Percentiles rank a stretch among this genome's conserved stretches.
These are phyloP conservation scores for Anisogramma anomala DNA, from an alignment of 2,329 filamentous ascomycete genomes.

Conservation along the genomic window DNA sequence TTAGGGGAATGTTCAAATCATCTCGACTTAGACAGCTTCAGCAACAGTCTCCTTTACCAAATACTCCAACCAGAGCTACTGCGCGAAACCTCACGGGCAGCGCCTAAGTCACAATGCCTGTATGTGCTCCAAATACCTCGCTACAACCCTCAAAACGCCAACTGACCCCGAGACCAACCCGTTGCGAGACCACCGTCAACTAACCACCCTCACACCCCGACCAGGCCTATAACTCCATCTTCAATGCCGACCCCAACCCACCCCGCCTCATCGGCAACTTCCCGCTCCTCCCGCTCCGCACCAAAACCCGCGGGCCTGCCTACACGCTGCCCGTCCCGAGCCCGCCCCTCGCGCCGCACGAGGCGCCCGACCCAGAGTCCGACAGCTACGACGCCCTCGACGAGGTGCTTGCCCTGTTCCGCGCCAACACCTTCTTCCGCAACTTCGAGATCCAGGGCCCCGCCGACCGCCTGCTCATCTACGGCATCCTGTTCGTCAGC, in stretches of 20 bases:
- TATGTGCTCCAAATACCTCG: constrained; percentile 2
- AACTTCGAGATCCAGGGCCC: constrained; percentile 99
- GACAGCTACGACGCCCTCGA: constrained; percentile 95
- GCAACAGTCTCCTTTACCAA: too few relatives aligned
- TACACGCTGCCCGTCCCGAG: constrained; percentile 62
- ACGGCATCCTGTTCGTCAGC: constrained; percentile 89
- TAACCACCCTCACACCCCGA: constrained; percentile 18
- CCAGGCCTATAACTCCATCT: constrained; percentile 96
- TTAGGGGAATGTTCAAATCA: constrained; percentile 1
- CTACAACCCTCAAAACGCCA: background rate
- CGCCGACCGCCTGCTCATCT: constrained; percentile 87
- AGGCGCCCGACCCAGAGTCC: constrained; percentile 67
- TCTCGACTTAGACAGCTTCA: too few relatives aligned
- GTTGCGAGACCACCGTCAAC: too few relatives aligned
- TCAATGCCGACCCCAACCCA: constrained; percentile 66
- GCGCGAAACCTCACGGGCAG: constrained; percentile 15
- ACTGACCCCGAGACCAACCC: background rate
- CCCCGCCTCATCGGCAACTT: constrained; percentile 70
- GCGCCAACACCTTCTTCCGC: constrained; percentile 96
- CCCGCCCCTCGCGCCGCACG: constrained; percentile 44
- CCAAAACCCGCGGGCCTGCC: constrained; percentile 88
- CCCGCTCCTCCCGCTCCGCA: constrained; percentile 85
- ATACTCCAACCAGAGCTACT: constrained; percentile 1
- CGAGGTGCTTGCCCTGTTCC: constrained; percentile 84
- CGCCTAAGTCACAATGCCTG: constrained; percentile 17